Evolutionary conservation across 2,329 filamentous ascomycete species (phyloP).

Genomic region (Fusarium redolens): DNA sequence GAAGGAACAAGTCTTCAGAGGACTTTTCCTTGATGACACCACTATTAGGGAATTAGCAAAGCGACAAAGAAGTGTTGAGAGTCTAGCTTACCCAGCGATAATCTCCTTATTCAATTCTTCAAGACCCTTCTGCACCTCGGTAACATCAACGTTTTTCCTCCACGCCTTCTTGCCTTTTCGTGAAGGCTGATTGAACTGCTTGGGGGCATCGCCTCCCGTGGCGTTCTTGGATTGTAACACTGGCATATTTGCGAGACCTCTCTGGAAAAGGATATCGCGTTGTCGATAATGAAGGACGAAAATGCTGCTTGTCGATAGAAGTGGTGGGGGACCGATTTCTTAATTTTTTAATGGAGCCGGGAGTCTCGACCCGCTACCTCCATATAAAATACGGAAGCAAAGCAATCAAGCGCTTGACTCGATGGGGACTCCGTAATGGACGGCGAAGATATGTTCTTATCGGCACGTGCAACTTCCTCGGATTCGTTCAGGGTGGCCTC

Average conservation of each 20-base stretch:
- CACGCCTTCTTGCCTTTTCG: conserved; percentile 98
- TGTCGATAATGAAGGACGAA: conserved; percentile 25
- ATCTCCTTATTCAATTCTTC: conserved; percentile 89
- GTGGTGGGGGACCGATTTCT: conserved; percentile 44
- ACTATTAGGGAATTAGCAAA: conserved; percentile 58
- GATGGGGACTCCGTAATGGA: conserved; percentile 14
- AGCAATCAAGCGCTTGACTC: conserved; percentile 6
- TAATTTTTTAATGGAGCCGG: conserved; percentile 46
- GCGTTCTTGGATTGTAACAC: conserved; percentile 59
- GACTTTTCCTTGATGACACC: conserved; percentile 87
- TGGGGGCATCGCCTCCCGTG: conserved; percentile 71
- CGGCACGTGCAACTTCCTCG: conserved; percentile 41
- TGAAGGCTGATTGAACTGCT: conserved; percentile 87
- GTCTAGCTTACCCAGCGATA: conserved; percentile 77
- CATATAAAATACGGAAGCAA: conserved; percentile 10
- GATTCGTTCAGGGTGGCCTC: conserved; percentile 35
- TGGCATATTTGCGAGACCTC: conserved; percentile 59
- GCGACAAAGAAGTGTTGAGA: neutral
- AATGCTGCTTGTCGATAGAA: conserved; percentile 37
- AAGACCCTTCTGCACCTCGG: conserved; percentile 84
- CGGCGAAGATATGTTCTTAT: conserved; percentile 32
- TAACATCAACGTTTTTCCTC: conserved; percentile 97
- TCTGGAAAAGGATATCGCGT: conserved; percentile 19
- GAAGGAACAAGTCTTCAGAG: conserved; percentile 84
- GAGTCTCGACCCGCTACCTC: conserved; percentile 17